phyloP scores from a whole-genome alignment of 345 rosid species.

The Cardamine occulta region DNA sequence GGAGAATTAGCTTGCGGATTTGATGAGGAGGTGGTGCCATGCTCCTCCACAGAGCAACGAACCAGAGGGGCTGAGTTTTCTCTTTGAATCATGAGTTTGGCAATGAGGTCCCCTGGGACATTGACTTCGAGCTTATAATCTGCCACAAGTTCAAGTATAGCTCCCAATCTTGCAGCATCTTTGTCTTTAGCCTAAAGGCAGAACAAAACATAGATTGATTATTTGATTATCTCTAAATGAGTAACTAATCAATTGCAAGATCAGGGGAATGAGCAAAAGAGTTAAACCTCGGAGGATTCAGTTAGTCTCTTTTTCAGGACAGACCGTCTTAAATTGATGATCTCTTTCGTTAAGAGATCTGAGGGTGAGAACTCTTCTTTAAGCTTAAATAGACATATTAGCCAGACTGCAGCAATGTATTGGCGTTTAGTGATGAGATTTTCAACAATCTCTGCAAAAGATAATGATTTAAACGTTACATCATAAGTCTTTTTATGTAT shows the following conservation, averaged over 20 bases:
- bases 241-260: background rate
- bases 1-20: conserved; percentile 5
- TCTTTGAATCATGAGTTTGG: conserved; percentile 28
- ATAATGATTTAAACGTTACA: background rate
- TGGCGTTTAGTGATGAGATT: background rate
- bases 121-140: conserved; percentile 20
- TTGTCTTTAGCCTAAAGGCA: conserved; percentile 20
- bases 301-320: background rate
- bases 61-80: conserved; percentile 16
- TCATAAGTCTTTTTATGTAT: background rate
- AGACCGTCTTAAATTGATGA: conserved; percentile 12
- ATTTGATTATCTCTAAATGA: background rate
- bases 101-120: conserved; percentile 34
- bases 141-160: conserved; percentile 31
- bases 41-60: background rate
- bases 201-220: background rate
- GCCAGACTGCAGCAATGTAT: conserved; percentile 26
- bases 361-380: background rate
- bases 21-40: conserved; percentile 6
- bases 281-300: conserved; percentile 16
- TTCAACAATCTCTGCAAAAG: conserved; percentile 29
- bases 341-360: conserved; percentile 27
- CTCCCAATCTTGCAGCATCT: conserved; percentile 29
- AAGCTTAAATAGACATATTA: conserved; percentile 27
- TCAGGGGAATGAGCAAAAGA: conserved; percentile 11